Conservation (phyloP, 2,329 filamentous ascomycete species). For the Alternaria conjuncta region DNA sequence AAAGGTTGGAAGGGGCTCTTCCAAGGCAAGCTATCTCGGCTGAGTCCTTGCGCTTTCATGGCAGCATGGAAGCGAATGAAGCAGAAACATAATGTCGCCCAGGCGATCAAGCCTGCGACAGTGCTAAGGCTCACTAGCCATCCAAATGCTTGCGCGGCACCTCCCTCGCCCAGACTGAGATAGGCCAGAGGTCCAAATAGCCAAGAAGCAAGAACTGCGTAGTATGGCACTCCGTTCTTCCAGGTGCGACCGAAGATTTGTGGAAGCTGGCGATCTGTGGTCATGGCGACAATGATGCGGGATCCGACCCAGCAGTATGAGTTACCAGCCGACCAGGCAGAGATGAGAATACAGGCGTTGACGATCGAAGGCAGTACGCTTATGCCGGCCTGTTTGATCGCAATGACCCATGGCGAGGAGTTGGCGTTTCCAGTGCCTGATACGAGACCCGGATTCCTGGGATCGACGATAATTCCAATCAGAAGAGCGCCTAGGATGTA, state of each 20-base stretch:
- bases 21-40: conserved; percentile 66
- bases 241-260: conserved; percentile 40
- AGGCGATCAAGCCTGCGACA: conserved; percentile 62
- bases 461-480: conserved; percentile 64
- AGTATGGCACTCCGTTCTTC: conserved; percentile 73
- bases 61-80: conserved; percentile 75
- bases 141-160: conserved; percentile 36
- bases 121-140: conserved; percentile 77
- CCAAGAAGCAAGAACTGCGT: conserved; percentile 67
- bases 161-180: conserved; percentile 70
- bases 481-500: conserved; percentile 57
- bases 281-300: conserved; percentile 32
- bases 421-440: conserved; percentile 43
- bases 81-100: conserved; percentile 63
- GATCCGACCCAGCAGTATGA: conserved; percentile 35
- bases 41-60: conserved; percentile 67
- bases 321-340: conserved; percentile 35
- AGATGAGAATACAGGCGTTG: conserved; percentile 33
- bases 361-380: conserved; percentile 37
- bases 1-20: conserved; percentile 72
- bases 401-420: conserved; percentile 62
- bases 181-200: conserved; percentile 65
- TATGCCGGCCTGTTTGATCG: conserved; percentile 55
- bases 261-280: conserved; percentile 29
- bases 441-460: conserved; percentile 48